Evolutionary conservation across 768 basidiomycete species (phyloP).

Genomic region (Kwoniella heveanensis): DNA sequence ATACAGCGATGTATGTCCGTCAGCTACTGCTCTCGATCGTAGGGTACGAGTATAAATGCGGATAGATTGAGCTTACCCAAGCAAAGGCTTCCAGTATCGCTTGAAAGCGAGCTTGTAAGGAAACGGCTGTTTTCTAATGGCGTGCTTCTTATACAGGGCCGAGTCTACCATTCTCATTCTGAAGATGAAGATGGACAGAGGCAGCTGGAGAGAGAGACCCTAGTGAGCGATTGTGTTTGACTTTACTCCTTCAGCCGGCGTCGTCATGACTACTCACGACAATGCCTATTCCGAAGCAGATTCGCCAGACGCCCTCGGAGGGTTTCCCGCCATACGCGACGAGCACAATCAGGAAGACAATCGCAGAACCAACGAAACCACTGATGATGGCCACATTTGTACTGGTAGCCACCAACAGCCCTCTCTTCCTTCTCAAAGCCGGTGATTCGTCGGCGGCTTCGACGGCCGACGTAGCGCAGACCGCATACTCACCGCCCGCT

Average conservation of each 20-base stretch:
- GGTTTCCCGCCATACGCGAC: conserved; percentile 9
- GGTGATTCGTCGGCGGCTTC: conserved; percentile 10
- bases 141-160: conserved; percentile 8
- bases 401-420: conserved; percentile 2
- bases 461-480: conserved; percentile 4
- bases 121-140: conserved; percentile 7
- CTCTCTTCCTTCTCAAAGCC: conserved; percentile 8
- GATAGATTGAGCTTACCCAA: too few species aligned
- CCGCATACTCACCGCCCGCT: conserved; percentile 12
- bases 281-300: conserved; percentile 11
- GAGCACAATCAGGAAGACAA: conserved; percentile 9
- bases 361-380: conserved; percentile 7
- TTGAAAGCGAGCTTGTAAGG: conserved; percentile 11
- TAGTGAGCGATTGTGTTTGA: too few species aligned
- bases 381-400: conserved; percentile 10
- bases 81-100: conserved; percentile 11
- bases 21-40: too few species aligned
- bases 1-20: neutral
- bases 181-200: conserved; percentile 11
- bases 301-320: conserved; percentile 5
- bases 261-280: neutral
- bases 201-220: neutral
- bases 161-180: conserved; percentile 9
- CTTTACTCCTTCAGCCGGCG: too few species aligned
- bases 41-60: too few species aligned